Base-by-base conservation (phyloP, 345 rosid genomes). In the Lepidium sativum region DNA sequence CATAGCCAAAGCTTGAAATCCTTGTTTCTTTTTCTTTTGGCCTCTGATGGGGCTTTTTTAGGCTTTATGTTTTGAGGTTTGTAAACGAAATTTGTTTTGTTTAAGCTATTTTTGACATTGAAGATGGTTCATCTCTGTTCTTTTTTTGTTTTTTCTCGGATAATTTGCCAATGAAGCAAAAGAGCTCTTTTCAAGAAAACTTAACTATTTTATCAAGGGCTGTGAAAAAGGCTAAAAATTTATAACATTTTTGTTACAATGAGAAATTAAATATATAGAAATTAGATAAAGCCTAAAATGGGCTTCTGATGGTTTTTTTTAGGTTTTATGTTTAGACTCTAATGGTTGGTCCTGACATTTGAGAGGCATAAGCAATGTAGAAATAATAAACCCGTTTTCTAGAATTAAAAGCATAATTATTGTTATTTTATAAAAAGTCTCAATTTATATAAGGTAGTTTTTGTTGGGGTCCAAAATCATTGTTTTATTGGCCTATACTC, bases 131-230 rank as follows among this genome's bases (percentile, higher is more conserved):
- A 0, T 23, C 31, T 63, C 32, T 25, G 14, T 38, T 15, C 0
- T 27, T 27, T 50, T 60, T 31, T 6, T 63, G 14, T 38, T 12
- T 50, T 60, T 31, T 6, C 7, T n/a, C 7, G 63, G 38, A 71
- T 55, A 31, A 39, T 6, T 12, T 18, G 38, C 65, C 59, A 63
- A 39, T 39, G 43, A 55, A 29, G 65, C 58, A 54, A 62, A 29
- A 48, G 0, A 54, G 37, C 69, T 70, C 61, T 70, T 54, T 70
- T 70, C 56, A 54, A 44, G 65, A 47, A 63, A 20, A 10, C 29
- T 25, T 31, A 9, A 71, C 75, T 64, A 64, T 65, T 64, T 71
- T 40, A 49, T 48, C 18, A 70, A n/a, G 18, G 70, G 60, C 56
- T 60, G 60, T 35, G 65, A 71, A 40, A 63, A 54, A 35, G 20